These are phyloP conservation scores for Basidioascus undulatus DNA, from an alignment of 768 basidiomycete genomes.

Conservation along the genomic window DNA sequence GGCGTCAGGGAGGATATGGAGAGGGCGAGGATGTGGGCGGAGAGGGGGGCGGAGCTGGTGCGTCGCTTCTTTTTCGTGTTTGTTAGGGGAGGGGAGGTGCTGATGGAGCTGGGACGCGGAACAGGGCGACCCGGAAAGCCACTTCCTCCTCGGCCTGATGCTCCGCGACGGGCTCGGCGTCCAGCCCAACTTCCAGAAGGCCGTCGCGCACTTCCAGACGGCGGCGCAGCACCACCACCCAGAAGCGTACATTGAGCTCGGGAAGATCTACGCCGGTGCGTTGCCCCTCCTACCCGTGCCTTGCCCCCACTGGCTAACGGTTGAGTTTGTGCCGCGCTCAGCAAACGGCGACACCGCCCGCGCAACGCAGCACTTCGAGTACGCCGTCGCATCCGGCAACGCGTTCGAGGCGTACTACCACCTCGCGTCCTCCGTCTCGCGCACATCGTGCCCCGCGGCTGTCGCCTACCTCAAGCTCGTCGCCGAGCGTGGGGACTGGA, in stretches of 20 bases:
- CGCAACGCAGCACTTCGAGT: constrained; percentile 56
- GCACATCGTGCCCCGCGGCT: constrained; percentile 61
- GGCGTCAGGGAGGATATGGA: constrained; percentile 67
- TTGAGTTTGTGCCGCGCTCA: constrained; percentile 16
- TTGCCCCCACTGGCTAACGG: neutral
- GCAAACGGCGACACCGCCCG: constrained; percentile 40
- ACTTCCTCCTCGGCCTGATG: constrained; percentile 77
- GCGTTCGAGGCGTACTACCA: constrained; percentile 91
- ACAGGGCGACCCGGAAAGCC: constrained; percentile 62
- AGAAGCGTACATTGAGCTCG: constrained; percentile 77
- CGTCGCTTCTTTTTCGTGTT: neutral
- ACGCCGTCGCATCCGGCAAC: constrained; percentile 63
- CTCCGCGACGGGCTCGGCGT: constrained; percentile 66
- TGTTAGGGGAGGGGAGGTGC: no score
- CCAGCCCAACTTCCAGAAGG: constrained; percentile 37
- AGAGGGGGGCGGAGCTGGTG: constrained; percentile 2
- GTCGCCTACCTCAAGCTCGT: constrained; percentile 86
- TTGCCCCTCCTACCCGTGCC: constrained; percentile 9
- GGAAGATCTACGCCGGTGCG: constrained; percentile 29
- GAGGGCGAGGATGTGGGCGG: no score
- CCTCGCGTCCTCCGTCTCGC: constrained; percentile 23
- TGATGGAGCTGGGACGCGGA: no score
- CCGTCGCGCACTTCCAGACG: constrained; percentile 38
- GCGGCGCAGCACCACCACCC: constrained; percentile 74
- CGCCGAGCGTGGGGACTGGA: constrained; percentile 58